Evolutionary conservation across 352 stramenopile genomes (phyloP).

Genomic region (Thalassiosira mediterranea): DNA sequence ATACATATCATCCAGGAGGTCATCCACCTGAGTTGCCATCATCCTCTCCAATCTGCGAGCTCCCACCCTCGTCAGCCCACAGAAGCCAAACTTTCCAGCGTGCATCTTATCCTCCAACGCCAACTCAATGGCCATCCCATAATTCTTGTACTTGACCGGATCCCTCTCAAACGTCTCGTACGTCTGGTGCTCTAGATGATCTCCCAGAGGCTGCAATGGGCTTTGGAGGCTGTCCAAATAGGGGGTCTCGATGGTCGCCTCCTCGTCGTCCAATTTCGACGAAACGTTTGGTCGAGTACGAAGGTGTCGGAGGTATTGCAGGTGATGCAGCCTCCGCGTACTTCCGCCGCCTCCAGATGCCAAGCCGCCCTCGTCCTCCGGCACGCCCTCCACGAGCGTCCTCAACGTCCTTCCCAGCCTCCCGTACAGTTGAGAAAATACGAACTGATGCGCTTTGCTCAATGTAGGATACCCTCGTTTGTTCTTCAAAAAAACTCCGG

Average conservation of each 20-base stretch:
- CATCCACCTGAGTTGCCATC: background rate
- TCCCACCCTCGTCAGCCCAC: slow-evolving; percentile 21
- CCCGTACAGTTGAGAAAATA: slow-evolving; percentile 84
- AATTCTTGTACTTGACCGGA: slow-evolving; percentile 97
- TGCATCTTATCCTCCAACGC: slow-evolving; percentile 61
- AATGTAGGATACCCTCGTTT: slow-evolving; percentile 94
- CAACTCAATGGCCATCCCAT: slow-evolving; percentile 90
- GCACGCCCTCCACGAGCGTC: slow-evolving; percentile 63
- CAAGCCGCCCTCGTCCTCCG: background rate
- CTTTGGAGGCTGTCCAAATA: slow-evolving; percentile 97
- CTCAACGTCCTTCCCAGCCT: slow-evolving; percentile 67
- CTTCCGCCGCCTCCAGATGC: slow-evolving; percentile 1
- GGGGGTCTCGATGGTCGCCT: slow-evolving; percentile 89
- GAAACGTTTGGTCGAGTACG: slow-evolving; percentile 76
- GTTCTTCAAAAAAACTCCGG: slow-evolving; percentile 93
- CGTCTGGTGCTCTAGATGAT: slow-evolving; percentile 98
- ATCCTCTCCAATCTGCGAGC: background rate
- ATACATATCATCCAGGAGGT: slow-evolving; percentile 2
- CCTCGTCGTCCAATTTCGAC: slow-evolving; percentile 76
- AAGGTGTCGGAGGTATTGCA: slow-evolving; percentile 95
- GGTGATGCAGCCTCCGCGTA: slow-evolving; percentile 70
- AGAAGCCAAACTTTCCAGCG: slow-evolving; percentile 15
- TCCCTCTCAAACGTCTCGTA: slow-evolving; percentile 99
- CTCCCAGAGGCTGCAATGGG: slow-evolving; percentile 96
- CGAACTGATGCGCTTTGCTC: slow-evolving; percentile 89